A percentile compares a stretch with the other conserved stretches of the same genome.
phyloP scores from a whole-genome alignment of 2,329 filamentous ascomycete species.

The Niveomyces coronatus region DNA sequence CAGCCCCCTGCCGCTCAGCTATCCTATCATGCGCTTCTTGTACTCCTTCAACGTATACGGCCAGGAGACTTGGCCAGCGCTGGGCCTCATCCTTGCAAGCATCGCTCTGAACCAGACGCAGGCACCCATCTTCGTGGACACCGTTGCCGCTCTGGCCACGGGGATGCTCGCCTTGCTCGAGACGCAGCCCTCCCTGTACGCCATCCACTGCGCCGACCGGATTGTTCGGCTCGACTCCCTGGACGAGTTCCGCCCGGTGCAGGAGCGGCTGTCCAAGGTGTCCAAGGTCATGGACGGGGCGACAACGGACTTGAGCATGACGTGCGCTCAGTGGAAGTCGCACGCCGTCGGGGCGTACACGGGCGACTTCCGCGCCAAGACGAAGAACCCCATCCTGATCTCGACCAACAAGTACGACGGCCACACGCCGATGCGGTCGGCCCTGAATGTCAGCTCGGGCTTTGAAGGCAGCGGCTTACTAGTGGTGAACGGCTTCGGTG shows the following conservation, averaged over 20 bases:
- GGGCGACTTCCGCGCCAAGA: slow-evolving; percentile 22
- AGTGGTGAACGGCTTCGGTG: slow-evolving; percentile 25
- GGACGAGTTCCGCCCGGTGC: slow-evolving; percentile 17
- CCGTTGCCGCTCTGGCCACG: neutral
- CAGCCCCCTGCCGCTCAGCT: slow-evolving; percentile 18
- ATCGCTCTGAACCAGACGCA: neutral
- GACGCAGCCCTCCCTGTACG: slow-evolving; percentile 9
- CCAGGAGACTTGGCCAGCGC: slow-evolving; percentile 13
- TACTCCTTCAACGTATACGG: slow-evolving; percentile 17
- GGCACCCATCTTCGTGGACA: neutral
- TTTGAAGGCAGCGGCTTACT: slow-evolving; percentile 28
- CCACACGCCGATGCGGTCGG: slow-evolving; percentile 28
- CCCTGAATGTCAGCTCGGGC: slow-evolving; percentile 24
- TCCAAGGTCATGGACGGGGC: slow-evolving; percentile 21
- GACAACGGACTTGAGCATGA: slow-evolving; percentile 10
- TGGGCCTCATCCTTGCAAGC: neutral
- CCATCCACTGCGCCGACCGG: slow-evolving; percentile 28
- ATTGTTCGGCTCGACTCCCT: slow-evolving; percentile 16
- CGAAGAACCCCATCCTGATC: slow-evolving; percentile 25
- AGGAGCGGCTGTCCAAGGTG: slow-evolving; percentile 15
- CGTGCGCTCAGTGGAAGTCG: slow-evolving; percentile 29
- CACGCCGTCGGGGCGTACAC: slow-evolving; percentile 26
- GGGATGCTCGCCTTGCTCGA: slow-evolving; percentile 6
- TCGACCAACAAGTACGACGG: slow-evolving; percentile 28
- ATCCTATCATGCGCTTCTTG: too few relatives aligned